Evolutionary conservation across 2,329 filamentous ascomycete species (phyloP).

Genomic region (Kalaharituber pfeilii): DNA sequence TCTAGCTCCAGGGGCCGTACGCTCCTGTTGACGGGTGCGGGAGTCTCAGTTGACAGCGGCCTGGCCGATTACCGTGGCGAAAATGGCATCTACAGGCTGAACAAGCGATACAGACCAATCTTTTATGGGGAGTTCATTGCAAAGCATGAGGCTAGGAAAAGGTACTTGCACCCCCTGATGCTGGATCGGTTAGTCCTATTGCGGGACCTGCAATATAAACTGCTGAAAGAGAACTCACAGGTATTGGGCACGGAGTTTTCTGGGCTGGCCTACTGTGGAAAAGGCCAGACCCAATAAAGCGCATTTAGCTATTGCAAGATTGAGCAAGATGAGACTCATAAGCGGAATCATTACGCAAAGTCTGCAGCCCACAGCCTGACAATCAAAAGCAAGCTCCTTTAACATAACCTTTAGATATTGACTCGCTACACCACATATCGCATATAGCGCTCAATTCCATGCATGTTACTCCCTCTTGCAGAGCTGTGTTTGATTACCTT

Average conservation of each 20-base stretch:
- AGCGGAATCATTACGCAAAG: slow-evolving; percentile 73
- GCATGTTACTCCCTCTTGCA: background rate
- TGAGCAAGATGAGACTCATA: slow-evolving; percentile 56
- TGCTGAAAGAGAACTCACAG: too few species aligned
- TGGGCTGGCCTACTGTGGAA: slow-evolving; percentile 74
- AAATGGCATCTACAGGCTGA: slow-evolving; percentile 82
- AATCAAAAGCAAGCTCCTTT: background rate
- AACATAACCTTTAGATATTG: slow-evolving; percentile 46
- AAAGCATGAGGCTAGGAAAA: slow-evolving; percentile 67
- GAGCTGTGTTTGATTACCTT: background rate
- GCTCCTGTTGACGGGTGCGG: slow-evolving; percentile 61
- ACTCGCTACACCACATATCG: slow-evolving; percentile 70
- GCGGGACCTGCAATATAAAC: too few species aligned
- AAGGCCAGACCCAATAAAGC: slow-evolving; percentile 62
- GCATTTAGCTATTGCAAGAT: slow-evolving; percentile 57
- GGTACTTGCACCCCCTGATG: too few species aligned
- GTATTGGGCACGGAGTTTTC: slow-evolving; percentile 89
- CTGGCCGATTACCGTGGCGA: slow-evolving; percentile 81
- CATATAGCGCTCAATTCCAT: slow-evolving; percentile 40
- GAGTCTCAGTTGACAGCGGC: slow-evolving; percentile 82
- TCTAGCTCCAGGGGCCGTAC: slow-evolving; percentile 38
- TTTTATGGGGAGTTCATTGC: slow-evolving; percentile 80
- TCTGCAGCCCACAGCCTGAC: slow-evolving; percentile 23
- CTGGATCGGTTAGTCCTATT: too few species aligned
- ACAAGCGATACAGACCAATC: slow-evolving; percentile 76